Percentiles rank a stretch among this genome's conserved stretches.
Conservation (phyloP, 169 alveolate genomes). For the Theileria orientalis region DNA sequence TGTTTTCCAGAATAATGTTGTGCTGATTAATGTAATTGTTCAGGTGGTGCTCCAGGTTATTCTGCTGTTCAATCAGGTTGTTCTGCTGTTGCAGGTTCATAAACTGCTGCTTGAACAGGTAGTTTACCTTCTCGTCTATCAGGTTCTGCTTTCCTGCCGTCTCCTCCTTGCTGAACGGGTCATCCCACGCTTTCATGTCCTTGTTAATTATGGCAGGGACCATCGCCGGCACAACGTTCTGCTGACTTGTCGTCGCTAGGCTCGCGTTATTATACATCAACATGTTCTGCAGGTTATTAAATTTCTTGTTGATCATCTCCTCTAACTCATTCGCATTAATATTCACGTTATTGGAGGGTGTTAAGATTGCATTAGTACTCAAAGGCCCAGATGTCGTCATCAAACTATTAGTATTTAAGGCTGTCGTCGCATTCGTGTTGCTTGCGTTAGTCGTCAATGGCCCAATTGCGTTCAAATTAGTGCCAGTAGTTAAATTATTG, state of each 20-base stretch:
- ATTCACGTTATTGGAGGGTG: too few species aligned
- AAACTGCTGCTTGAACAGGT: background rate
- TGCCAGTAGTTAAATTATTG: background rate
- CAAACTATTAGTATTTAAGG: too few species aligned
- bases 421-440: too few species aligned
- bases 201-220: background rate
- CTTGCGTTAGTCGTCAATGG: too few species aligned
- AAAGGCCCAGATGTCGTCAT: too few species aligned
- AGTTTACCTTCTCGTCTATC: constrained; percentile 14
- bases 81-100: background rate
- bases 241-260: background rate
- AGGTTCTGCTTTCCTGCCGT: background rate
- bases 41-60: too few species aligned
- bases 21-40: too few species aligned
- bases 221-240: background rate
- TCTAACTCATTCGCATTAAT: constrained; percentile 10
- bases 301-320: background rate
- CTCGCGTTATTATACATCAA: background rate
- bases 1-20: background rate
- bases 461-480: background rate
- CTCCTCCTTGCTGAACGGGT: constrained; percentile 5
- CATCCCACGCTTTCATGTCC: background rate
- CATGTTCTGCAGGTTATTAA: background rate
- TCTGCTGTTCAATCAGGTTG: too few species aligned
- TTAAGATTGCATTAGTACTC: too few species aligned